Conservation (phyloP, 805 yeast species). For the Yamadazyma olivae region DNA sequence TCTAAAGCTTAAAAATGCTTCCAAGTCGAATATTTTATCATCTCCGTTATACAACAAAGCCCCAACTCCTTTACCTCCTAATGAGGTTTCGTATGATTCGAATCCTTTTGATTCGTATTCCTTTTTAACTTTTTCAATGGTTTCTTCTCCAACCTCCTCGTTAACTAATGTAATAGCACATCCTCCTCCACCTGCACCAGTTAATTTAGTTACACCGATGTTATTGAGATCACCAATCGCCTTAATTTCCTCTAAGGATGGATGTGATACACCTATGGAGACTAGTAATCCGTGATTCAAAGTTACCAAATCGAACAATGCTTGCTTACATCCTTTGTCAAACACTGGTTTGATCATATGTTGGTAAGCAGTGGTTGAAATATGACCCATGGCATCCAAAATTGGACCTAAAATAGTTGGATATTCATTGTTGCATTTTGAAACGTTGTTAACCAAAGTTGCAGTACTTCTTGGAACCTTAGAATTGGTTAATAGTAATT, state of each 20-base stretch:
- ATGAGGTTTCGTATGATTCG: constrained; percentile 71
- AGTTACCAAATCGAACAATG: constrained; percentile 60
- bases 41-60: constrained; percentile 20
- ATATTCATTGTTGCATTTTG: constrained; percentile 46
- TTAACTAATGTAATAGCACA: constrained; percentile 86
- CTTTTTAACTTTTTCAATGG: constrained; percentile 31
- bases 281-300: constrained; percentile 86
- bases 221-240: constrained; percentile 57
- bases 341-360: constrained; percentile 54
- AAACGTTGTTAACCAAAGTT: constrained; percentile 74
- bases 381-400: constrained; percentile 70
- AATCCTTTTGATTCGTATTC: constrained; percentile 50
- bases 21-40: constrained; percentile 21
- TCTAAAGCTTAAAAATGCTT: constrained; percentile 34
- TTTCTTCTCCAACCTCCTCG: constrained; percentile 35
- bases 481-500: constrained; percentile 78
- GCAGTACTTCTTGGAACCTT: constrained; percentile 87
- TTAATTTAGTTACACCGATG: constrained; percentile 86
- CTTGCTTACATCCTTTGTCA: constrained; percentile 33
- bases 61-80: constrained; percentile 93
- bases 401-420: constrained; percentile 58
- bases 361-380: constrained; percentile 71
- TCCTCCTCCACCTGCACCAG: constrained; percentile 99
- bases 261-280: constrained; percentile 89
- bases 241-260: constrained; percentile 76